These are phyloP conservation scores for Pseudogymnoascus pannorum DNA, from an alignment of 2,329 filamentous ascomycete species.

Conservation along the genomic window DNA sequence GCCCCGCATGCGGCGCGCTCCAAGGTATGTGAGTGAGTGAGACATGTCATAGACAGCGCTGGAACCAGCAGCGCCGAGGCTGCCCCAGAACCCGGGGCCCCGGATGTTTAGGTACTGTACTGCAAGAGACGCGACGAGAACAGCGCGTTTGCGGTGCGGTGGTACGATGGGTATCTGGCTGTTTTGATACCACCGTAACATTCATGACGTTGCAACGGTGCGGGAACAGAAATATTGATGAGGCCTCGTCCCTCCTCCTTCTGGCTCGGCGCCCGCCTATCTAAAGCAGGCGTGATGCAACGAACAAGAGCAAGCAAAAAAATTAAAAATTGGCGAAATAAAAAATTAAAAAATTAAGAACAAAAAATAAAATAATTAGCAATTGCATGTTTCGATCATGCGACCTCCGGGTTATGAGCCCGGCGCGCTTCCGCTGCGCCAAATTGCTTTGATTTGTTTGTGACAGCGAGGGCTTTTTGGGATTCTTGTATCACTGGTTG, in stretches of 20 bases:
- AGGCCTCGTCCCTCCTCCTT: neutral
- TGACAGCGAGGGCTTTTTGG: neutral
- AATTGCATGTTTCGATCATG: constrained; percentile 14
- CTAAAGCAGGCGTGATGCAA: neutral
- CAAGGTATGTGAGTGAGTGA: neutral
- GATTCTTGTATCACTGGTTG: neutral
- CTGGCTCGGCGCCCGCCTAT: neutral
- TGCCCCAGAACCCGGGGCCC: neutral
- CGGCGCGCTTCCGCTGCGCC: constrained; percentile 17
- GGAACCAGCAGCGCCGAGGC: neutral
- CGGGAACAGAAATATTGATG: too few relatives aligned
- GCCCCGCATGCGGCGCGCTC: neutral
- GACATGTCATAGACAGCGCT: neutral
- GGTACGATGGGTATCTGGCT: neutral
- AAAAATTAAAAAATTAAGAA: neutral
- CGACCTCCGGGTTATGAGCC: constrained; percentile 17
- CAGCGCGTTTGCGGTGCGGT: neutral
- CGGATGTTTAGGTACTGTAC: neutral
- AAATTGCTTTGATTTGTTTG: constrained; percentile 12
- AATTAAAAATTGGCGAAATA: neutral
- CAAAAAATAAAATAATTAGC: constrained; percentile 4
- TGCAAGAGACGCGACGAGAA: neutral
- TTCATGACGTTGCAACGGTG: neutral
- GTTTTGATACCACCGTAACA: neutral
- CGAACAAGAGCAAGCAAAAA: neutral